A percentile compares a stretch with the other conserved stretches of the same genome.
phyloP scores from a whole-genome alignment of 805 yeast genomes.

The Candida maris region DNA sequence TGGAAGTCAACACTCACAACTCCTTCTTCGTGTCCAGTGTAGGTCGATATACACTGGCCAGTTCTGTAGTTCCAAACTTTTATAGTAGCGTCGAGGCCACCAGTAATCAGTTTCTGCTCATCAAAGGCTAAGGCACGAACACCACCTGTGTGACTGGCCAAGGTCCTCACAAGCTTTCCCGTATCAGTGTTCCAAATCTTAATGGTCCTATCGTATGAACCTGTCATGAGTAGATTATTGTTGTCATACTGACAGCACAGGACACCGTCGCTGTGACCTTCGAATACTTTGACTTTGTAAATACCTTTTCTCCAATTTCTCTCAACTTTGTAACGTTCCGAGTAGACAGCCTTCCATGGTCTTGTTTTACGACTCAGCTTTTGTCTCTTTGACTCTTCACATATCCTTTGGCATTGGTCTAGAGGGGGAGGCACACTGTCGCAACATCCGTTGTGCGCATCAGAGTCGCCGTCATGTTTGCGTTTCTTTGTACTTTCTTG shows the following conservation, averaged over 20 bases:
- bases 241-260: conserved; percentile 82
- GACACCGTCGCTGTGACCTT: conserved; percentile 87
- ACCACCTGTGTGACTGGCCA: conserved; percentile 86
- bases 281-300: conserved; percentile 58
- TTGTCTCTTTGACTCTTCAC: conserved; percentile 8
- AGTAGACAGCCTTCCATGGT: conserved; percentile 95
- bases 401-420: conserved; percentile 12
- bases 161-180: conserved; percentile 71
- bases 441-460: conserved; percentile 8
- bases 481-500: conserved; percentile 28
- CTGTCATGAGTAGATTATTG: conserved; percentile 73
- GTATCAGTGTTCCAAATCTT: conserved; percentile 91
- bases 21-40: conserved; percentile 86
- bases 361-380: conserved; percentile 44
- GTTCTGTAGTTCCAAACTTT: conserved; percentile 95
- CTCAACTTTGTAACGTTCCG: conserved; percentile 87
- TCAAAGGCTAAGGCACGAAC: conserved; percentile 84
- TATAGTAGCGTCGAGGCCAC: conserved; percentile 86
- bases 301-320: conserved; percentile 91
- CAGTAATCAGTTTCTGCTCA: conserved; percentile 84
- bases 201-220: conserved; percentile 85
- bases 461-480: conserved; percentile 21
- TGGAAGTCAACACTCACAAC: conserved; percentile 81
- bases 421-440: conserved; percentile 26
- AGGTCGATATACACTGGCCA: conserved; percentile 91